Base-by-base conservation (phyloP, 176 grass and related monocot genomes). In the Pontederia paniculata region DNA sequence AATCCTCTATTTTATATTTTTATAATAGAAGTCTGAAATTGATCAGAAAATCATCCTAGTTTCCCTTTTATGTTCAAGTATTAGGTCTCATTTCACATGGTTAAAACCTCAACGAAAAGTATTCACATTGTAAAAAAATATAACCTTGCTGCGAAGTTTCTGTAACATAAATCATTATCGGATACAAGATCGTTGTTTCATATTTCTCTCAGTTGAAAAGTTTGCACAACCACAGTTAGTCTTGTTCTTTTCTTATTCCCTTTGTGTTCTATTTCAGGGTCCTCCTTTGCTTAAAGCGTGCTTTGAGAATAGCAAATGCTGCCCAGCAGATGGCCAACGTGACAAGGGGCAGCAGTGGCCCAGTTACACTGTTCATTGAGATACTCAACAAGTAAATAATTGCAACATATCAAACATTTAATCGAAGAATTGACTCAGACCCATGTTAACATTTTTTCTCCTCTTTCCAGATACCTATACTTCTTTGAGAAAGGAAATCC, bases 401-500 rank as follows among this genome's bases (percentile, higher is more conserved):
- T 56, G n/a, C 0, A 8, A 19, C 11, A 67, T 8, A 59, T 28
- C 11, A 28, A 21, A 16, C 21, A 48, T 15, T 22, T 41, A 42
- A 59, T 42, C 14, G 5, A 45, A 21, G 50, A 59, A 28, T 21
- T 23, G 62, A 48, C 9, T 10, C 13, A 58, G 49, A 21, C 9
- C 45, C 20, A 45, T 66, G n/a, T 14, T 52, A 18, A 54, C n/a
- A 43, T 42, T 52, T n/a, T 14, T 43, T 5, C 48, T 66, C 47
- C 25, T 17, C 59, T 62, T 70, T 79, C 41, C 77, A 98, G 93
- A 80, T 98, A 98, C 58, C 57, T 91, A 9, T 91, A 98, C 66
- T 98, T 98, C 75, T 98, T 98, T 28, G 93, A 98, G 66, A 98
- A 98, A 76, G 93, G 87, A 70, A 98, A 84, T 58, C 86, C 86